Evolutionary conservation across 495 filamentous ascomycete species (phyloP).

Genomic region (Penicillium soppii): DNA sequence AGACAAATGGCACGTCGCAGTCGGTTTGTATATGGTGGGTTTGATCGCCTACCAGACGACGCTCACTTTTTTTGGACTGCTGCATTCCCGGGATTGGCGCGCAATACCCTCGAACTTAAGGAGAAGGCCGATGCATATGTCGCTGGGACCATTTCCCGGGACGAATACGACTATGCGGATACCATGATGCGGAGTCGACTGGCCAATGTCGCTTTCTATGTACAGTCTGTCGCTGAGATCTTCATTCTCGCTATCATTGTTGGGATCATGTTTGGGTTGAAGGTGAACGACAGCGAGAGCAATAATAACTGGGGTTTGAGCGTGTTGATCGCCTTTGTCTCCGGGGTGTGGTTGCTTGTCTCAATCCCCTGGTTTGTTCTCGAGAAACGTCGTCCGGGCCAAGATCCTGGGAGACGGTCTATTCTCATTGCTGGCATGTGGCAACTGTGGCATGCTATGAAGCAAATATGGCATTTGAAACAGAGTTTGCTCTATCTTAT

Average conservation of each 20-base stretch:
- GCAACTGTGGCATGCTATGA: slow-evolving; percentile 56
- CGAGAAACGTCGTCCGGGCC: slow-evolving; percentile 61
- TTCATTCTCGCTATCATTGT: slow-evolving; percentile 62
- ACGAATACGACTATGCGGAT: slow-evolving; percentile 61
- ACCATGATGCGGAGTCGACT: slow-evolving; percentile 61
- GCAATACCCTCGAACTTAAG: slow-evolving; percentile 56
- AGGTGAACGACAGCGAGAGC: slow-evolving; percentile 54
- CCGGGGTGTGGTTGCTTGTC: slow-evolving; percentile 59
- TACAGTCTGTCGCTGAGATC: slow-evolving; percentile 60
- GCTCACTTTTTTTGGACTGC: slow-evolving; percentile 67
- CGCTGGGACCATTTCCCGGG: slow-evolving; percentile 51
- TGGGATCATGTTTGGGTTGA: slow-evolving; percentile 59
- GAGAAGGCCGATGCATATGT: slow-evolving; percentile 52
- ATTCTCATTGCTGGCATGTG: slow-evolving; percentile 56
- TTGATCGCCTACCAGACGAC: slow-evolving; percentile 66
- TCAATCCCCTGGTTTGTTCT: slow-evolving; percentile 63
- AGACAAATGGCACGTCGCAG: slow-evolving; percentile 54
- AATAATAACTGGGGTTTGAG: slow-evolving; percentile 67
- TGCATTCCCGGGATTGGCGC: slow-evolving; percentile 60
- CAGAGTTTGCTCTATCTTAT: slow-evolving; percentile 64
- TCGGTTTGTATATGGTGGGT: slow-evolving; percentile 61
- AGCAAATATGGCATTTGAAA: slow-evolving; percentile 61
- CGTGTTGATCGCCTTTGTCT: slow-evolving; percentile 63
- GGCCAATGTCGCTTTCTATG: slow-evolving; percentile 61
- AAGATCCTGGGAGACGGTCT: slow-evolving; percentile 44